Evolutionary conservation across 2,329 filamentous ascomycete genomes (phyloP), one percentile per base, ranked within the genome.

Genomic region (Neopestalotiopsis sp.): DNA sequence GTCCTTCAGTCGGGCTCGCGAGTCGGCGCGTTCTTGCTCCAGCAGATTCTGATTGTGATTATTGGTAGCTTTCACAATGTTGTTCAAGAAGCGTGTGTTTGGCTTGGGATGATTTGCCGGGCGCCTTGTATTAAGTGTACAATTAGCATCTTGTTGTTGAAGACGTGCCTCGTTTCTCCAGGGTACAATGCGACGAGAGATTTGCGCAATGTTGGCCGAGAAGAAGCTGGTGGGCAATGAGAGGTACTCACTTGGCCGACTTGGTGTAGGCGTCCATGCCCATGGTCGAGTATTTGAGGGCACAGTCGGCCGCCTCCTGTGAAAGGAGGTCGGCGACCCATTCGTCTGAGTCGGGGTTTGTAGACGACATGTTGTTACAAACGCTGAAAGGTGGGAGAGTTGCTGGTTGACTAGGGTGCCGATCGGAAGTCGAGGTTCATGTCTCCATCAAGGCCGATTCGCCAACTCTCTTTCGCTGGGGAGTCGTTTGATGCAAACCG

Each of bases 21-120:
- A 90, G 72, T 98, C 95, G 62, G 92, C 90, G 32, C 91, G 90
- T 79, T 98, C 95, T 76, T 91, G 97, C 0, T 92, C 93, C 20
- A 94, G 88, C 38, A 98, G 84, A 0, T 94, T 92, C 30, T 92
- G 90, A 86, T 99, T 99, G 81, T 99, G 95, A 67, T 82, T 92
- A 74, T 97, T 92, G 9, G 94, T 97, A 73, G 96, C 92, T 71
- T 91, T 92, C 71, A 99, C 94, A 68, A 98, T 93, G 75, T 96
- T 92, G 69, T 91, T 91, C 57, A 99, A 83, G 78, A 98, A 98
- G 42, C 92, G 89, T 0, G 93, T 98, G 76, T 99, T 98, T 3
- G 95, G 95, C 78, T 95, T 98, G 0, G 93, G 94, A 71, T 91
- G 89, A 73, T 88, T 88, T 60, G 87, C 81, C 12, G 77, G 77